These are phyloP conservation scores for Holtermanniella nyarrowii DNA, from an alignment of 768 basidiomycete species.

Conservation along the genomic window DNA sequence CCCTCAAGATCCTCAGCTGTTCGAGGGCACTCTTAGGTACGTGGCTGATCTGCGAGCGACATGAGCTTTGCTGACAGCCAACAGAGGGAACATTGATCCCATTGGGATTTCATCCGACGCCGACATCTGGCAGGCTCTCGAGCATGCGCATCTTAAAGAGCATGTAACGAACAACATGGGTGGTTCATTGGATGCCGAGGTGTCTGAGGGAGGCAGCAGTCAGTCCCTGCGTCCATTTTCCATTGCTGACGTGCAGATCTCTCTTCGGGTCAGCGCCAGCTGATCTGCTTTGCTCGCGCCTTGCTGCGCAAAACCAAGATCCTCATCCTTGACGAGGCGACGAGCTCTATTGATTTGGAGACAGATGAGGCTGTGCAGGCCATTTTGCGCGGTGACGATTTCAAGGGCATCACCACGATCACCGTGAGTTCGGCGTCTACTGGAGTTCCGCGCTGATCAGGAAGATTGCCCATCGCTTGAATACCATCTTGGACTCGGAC, in stretches of 20 bases:
- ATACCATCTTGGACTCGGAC: slow-evolving; percentile 64
- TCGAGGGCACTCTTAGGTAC: slow-evolving; percentile 36
- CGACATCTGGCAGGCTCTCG: slow-evolving; percentile 78
- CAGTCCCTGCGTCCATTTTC: slow-evolving; percentile 1
- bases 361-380: slow-evolving; percentile 82
- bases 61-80: slow-evolving; percentile 58
- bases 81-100: slow-evolving; percentile 80
- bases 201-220: slow-evolving; percentile 29
- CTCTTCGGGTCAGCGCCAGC: slow-evolving; percentile 73
- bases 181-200: slow-evolving; percentile 37
- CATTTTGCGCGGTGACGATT: slow-evolving; percentile 70
- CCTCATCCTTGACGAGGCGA: slow-evolving; percentile 85
- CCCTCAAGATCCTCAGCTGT: slow-evolving; percentile 54
- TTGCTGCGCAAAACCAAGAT: slow-evolving; percentile 74
- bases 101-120: slow-evolving; percentile 60
- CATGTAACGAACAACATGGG: slow-evolving; percentile 35
- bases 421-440: slow-evolving; percentile 41
- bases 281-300: slow-evolving; percentile 81
- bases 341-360: slow-evolving; percentile 80
- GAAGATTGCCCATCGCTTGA: slow-evolving; percentile 32
- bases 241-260: slow-evolving; percentile 64
- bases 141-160: slow-evolving; percentile 49
- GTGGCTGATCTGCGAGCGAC: slow-evolving; percentile 10
- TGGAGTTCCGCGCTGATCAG: not conserved
- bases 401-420: slow-evolving; percentile 66